Base-by-base conservation (phyloP, 176 grass and related monocot genomes). In the Guadua angustifolia region DNA sequence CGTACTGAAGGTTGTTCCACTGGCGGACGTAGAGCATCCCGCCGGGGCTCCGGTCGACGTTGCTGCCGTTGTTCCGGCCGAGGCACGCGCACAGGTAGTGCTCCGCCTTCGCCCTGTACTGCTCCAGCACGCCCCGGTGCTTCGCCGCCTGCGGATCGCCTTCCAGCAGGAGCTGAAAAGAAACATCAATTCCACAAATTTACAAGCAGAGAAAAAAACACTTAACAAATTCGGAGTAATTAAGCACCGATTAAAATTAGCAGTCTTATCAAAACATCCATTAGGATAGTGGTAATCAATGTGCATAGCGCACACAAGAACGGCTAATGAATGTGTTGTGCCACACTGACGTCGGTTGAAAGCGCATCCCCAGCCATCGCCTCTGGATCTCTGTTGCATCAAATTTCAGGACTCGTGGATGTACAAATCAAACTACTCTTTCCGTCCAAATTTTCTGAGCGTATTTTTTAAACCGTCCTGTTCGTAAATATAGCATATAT, bases 1-100 rank as follows among this genome's bases (percentile, higher is more conserved):
- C 93, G 68, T 95, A 95, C 86, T 95, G 90, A 29, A 95, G 79
- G 83, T 95, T 95, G 88, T 95, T 95, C 93, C 93, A 95, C 60
- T 89, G 86, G 2, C 93, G 93, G 47, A 92, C 84, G 86, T 95
- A 95, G 16, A 95, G 86, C 90, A 95, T 90, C 39, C 93, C 93
- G 50, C 86, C 83, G 10, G 90, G 90, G 80, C 85, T 95, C 33
- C 93, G 88, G 9, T 95, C 86, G 43, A 93, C 85, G 74, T 89
- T 93, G 78, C 70, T 92, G 50, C 89, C 89, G 36, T 88, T 90
- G 94, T 97, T 97, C 61, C 76, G 87, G 44, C 85, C 81, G 1
- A 97, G 89, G 47, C 94, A 97, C 61, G 91, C 89, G 61, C 94
- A 97, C 40, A 94, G 81, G 74, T 97, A 97, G 85, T 97, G 74